Evolutionary conservation across 164 flowering plant genomes (phyloP), one percentile per base, ranked within the genome.

Genomic region (Vitis labrusca): DNA sequence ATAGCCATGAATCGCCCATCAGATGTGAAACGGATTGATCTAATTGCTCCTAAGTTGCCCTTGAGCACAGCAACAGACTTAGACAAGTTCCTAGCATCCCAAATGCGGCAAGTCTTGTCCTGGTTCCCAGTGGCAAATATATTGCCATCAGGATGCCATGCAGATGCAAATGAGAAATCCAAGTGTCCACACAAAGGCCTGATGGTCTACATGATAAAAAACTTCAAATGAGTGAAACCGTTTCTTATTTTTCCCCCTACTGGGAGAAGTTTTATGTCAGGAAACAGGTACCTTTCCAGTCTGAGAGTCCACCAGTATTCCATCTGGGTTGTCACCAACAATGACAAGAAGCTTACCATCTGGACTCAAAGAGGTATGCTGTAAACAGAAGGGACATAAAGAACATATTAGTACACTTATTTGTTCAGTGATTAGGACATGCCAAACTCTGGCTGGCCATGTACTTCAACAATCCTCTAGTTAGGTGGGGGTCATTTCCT

Each of bases 161-260:
- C 97, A 3, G 99, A 91, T 37, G 99, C 99, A 80, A 95, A 95
- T 10, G 99, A 95, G 82, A 63, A 95, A 76, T 95, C 99, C 72
- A 84, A 63, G 79, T 94, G 99, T 16, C 97, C 97, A 65, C 61
- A 44, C n/a, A 94, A 74, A 8, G 86, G 5, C 30, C 37, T 63
- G 11, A 92, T 66, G 0, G 81, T 80, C 98, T 94, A 84, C 76
- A 81, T 59, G 23, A 7, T 59, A 51, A 8, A 16, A 63, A 58
- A 50, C 2, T 10, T 32, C 62, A 63, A 32, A 37, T 55, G 17
- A 67, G 60, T 44, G 30, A 50, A 8, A 23, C 27, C 10, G 13
- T 12, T 17, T 11, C 12, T 23, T 30, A 30, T 65, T 17, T 19
- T 23, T 23, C 27, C 27, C 2, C 27, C 27, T 23, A 23, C n/a